Evolutionary conservation across 2,329 filamentous ascomycete species (phyloP).

Genomic region (Trichoderma sp.): DNA sequence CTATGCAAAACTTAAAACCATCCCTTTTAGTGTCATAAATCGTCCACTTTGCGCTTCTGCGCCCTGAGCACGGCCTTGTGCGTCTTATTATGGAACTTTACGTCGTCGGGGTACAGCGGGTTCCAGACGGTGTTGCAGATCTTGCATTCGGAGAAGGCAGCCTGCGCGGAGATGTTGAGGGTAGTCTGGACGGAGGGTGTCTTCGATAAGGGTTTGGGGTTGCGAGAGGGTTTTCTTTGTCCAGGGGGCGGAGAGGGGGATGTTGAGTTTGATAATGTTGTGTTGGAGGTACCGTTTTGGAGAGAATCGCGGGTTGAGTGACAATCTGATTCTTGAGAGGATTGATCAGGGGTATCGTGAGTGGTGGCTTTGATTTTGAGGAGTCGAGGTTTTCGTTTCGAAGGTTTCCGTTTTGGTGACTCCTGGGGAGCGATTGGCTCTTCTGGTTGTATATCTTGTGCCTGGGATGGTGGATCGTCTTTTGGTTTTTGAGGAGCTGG

Average conservation of each 20-base stretch:
- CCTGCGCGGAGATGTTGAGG: slow-evolving; percentile 45
- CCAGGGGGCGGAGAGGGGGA: background rate
- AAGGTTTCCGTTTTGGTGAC: background rate
- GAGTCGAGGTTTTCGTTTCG: slow-evolving; percentile 31
- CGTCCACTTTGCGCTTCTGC: slow-evolving; percentile 29
- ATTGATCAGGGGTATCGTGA: background rate
- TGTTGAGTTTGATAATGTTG: background rate
- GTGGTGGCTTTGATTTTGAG: slow-evolving; percentile 31
- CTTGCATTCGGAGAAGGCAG: slow-evolving; percentile 47
- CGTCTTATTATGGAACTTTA: slow-evolving; percentile 44
- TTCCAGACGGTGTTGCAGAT: slow-evolving; percentile 48
- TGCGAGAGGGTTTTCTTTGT: background rate
- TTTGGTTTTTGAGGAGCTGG: slow-evolving; percentile 29
- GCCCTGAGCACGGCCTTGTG: slow-evolving; percentile 39
- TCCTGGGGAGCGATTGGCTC: slow-evolving; percentile 24
- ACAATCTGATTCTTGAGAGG: background rate
- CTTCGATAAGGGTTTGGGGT: background rate
- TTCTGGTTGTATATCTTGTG: background rate
- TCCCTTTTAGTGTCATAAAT: slow-evolving; percentile 4
- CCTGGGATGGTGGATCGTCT: slow-evolving; percentile 3
- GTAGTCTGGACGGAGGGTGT: slow-evolving; percentile 42
- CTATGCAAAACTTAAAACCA: background rate
- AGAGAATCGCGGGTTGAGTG: background rate
- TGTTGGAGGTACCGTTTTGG: background rate
- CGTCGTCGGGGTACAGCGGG: slow-evolving; percentile 45